Percentiles rank a stretch among this genome's conserved stretches.
Evolutionary conservation across 2,329 filamentous ascomycete genomes (phyloP).

Genomic region (Akanthomyces dipterigenus): DNA sequence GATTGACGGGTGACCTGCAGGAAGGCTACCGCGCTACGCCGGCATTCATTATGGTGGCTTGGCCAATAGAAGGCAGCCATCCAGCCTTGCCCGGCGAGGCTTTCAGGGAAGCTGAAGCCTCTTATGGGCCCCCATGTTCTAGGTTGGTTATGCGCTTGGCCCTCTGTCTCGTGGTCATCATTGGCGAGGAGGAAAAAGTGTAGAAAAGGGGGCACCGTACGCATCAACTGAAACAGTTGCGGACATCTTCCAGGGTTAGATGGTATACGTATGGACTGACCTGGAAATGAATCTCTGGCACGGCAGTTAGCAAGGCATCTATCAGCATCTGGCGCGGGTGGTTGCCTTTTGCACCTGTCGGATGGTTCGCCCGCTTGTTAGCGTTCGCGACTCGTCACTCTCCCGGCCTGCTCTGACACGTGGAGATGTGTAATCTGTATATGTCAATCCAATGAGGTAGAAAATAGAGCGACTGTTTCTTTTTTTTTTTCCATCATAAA

Average conservation of each 20-base stretch:
- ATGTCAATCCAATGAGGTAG: too few relatives aligned
- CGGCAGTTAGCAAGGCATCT: not conserved
- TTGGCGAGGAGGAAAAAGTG: not conserved
- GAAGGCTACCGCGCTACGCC: constrained; percentile 6
- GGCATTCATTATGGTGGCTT: constrained; percentile 5
- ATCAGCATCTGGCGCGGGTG: too few relatives aligned
- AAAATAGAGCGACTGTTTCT: too few relatives aligned
- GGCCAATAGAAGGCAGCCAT: constrained; percentile 1
- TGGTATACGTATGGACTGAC: too few relatives aligned
- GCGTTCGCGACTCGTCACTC: not conserved
- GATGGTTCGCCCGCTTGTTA: not conserved
- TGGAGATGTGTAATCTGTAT: too few relatives aligned
- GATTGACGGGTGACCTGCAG: not conserved
- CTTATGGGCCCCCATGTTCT: not conserved
- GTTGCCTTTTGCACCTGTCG: not conserved
- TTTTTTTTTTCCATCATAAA: too few relatives aligned
- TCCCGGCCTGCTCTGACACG: too few relatives aligned
- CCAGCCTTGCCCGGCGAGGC: constrained; percentile 6
- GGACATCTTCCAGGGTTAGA: too few relatives aligned
- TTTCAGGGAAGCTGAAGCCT: constrained; percentile 10
- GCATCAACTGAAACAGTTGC: not conserved
- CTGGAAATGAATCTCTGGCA: not conserved
- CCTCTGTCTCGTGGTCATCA: not conserved
- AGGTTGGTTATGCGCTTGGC: not conserved
- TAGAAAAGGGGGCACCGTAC: too few relatives aligned